phyloP scores from a whole-genome alignment of 1,139 yeast genomes.

The Komagataea norvegica region DNA sequence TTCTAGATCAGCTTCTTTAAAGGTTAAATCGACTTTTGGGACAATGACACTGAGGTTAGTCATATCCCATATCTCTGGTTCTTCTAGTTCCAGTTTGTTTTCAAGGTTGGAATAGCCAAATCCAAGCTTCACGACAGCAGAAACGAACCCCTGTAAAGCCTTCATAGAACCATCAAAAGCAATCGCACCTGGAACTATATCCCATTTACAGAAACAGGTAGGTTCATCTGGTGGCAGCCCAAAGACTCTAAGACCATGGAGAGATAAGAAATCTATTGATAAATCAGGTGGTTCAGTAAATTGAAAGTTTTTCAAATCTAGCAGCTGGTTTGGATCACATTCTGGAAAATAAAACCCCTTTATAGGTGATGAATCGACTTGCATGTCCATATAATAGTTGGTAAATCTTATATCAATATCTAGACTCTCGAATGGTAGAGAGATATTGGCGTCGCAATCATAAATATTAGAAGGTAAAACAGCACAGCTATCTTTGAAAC shows the following conservation, averaged over 20 bases:
- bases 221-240: constrained; percentile 88
- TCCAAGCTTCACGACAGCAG: constrained; percentile 44
- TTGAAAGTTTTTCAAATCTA: constrained; percentile 15
- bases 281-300: constrained; percentile 33
- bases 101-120: constrained; percentile 71
- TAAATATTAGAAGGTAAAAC: constrained; percentile 72
- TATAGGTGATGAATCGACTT: constrained; percentile 51
- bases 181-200: constrained; percentile 61
- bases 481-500: constrained; percentile 63
- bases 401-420: constrained; percentile 80
- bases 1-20: constrained; percentile 30
- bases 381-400: constrained; percentile 88
- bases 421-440: constrained; percentile 58
- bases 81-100: constrained; percentile 57
- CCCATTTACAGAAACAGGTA: constrained; percentile 90
- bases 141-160: constrained; percentile 42
- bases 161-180: constrained; percentile 47
- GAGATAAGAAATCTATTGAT: constrained; percentile 55
- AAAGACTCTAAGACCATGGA: constrained; percentile 88
- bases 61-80: constrained; percentile 62
- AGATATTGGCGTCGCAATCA: constrained; percentile 57
- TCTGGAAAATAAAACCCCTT: constrained; percentile 34
- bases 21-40: constrained; percentile 28
- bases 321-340: constrained; percentile 27
- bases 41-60: constrained; percentile 42